Evolutionary conservation across 352 stramenopile genomes (phyloP), one percentile per base, ranked within the genome.

Genomic region (Halophytophthora batemanensis): DNA sequence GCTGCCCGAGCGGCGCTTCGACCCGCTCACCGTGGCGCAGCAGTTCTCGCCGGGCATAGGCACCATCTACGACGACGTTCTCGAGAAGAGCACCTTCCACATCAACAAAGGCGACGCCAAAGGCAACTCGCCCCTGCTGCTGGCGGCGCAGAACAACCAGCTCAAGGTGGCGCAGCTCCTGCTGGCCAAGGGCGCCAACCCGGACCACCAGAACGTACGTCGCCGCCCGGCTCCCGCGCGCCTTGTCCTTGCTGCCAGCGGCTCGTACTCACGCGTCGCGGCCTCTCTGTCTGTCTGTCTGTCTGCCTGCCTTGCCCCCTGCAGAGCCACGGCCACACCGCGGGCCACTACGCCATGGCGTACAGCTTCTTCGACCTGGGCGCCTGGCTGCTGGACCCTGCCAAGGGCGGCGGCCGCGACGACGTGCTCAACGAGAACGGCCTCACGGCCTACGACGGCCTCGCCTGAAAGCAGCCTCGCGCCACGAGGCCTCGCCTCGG

Each of bases 301-400:
- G 11, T 29, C 33, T 21, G 14, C 35, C 37, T 40, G 6, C 48
- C 13, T 33, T 21, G 40, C 45, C 14, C 46, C 33, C 21, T 25
- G 34, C 46, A 86, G 75, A 85, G 77, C 66, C 66, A 80, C 38
- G 93, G 92, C 23, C 95, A 98, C 58, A 98, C 92, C 1, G 74
- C 90, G 0, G 79, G 96, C 34, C 92, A 98, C 61, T 98, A 96
- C 66, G 93, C 93, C 22, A 94, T 98, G 80, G 77, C 83, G 14
- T 96, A 95, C 70, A 91, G 72, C 66, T 91, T 91, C 65, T 91
- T 91, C 56, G 93, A 98, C 64, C 55, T 97, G 17, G 88, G 83
- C 28, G 90, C 95, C 68, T 97, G 85, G 72, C 70, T 98, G 14
- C 74, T 97, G 50, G 82, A 93, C 29, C 81, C 81, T 0, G 77